Evolutionary conservation across 129 eudicot species (phyloP).

Genomic region (Ambrosia trifida): DNA sequence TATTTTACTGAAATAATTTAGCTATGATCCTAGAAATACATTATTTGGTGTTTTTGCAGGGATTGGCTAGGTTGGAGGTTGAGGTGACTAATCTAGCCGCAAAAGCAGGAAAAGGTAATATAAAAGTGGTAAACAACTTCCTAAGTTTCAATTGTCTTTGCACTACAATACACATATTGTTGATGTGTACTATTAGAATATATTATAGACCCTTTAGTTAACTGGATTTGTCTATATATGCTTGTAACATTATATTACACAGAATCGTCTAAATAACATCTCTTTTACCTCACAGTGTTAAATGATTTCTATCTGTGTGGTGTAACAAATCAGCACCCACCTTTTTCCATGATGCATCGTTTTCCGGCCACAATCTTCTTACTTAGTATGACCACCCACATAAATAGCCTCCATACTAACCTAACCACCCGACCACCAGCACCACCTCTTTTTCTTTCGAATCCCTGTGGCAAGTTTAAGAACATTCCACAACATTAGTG

Average conservation of each 20-base stretch:
- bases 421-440: too few species aligned
- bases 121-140: conserved; percentile 3
- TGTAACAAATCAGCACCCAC: too few species aligned
- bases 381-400: too few species aligned
- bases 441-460: too few species aligned
- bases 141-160: conserved; percentile 11
- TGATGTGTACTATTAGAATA: background rate
- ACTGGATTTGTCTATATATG: background rate
- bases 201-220: background rate
- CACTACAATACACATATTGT: background rate
- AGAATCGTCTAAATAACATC: background rate
- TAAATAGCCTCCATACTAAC: too few species aligned
- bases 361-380: too few species aligned
- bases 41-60: conserved; percentile 44
- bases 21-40: background rate
- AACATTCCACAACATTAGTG: too few species aligned
- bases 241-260: background rate
- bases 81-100: conserved; percentile 97
- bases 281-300: background rate
- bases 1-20: background rate
- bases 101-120: conserved; percentile 97
- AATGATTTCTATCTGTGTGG: too few species aligned
- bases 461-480: too few species aligned
- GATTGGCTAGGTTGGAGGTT: conserved; percentile 82
- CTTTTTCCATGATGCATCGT: too few species aligned